Base-by-base conservation (phyloP, 306 rosid species). In the Gynostemma pentaphyllum region DNA sequence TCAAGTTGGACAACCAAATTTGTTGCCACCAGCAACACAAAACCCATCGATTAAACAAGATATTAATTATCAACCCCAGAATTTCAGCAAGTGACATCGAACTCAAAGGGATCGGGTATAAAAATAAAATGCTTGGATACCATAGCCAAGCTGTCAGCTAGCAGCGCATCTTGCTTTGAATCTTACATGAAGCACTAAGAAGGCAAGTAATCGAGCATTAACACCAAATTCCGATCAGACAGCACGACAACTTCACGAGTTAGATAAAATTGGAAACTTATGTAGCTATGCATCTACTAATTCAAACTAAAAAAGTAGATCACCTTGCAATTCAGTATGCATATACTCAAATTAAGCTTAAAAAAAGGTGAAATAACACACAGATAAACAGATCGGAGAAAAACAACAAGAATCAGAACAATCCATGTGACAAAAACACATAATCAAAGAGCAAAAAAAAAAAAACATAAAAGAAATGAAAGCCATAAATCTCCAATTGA, bases 41-140 rank as follows among this genome's bases (percentile, higher is more conserved):
- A 67, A 70, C 78, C 68, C 72, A 72, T 64, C 24, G 49, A 63
- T 15, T 24, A 62, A 77, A 66, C 21, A 16, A 45, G 12, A 65
- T 30, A 48, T 47, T 28, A 26, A 65, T 21, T 45, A 48, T 26
- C 30, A 46, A 5, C 52, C 14, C 45, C 12, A 65, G 45, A 49
- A 48, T 41, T 47, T 47, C 5, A 66, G 47, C 14, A 32, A 64
- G 28, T 32, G 32, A 16, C 8, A 62, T 62, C 67, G 30, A 59
- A 47, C 5, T 59, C 36, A 47, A 9, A 6, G 47, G 18, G 47
- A 30, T 19, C 47, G 40, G 7, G 21, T 21, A 37, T 45, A 19
- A 36, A 28, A 21, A 59, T 21, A 59, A 59, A 37, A 19, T 10
- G 19, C 47, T 59, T 5, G 19, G 65, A 59, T 23, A 59, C 47